Percentiles rank a stretch among this genome's conserved stretches.
phyloP scores from a whole-genome alignment of 2,329 filamentous ascomycete species.

The Sclerotinia glacialis region DNA sequence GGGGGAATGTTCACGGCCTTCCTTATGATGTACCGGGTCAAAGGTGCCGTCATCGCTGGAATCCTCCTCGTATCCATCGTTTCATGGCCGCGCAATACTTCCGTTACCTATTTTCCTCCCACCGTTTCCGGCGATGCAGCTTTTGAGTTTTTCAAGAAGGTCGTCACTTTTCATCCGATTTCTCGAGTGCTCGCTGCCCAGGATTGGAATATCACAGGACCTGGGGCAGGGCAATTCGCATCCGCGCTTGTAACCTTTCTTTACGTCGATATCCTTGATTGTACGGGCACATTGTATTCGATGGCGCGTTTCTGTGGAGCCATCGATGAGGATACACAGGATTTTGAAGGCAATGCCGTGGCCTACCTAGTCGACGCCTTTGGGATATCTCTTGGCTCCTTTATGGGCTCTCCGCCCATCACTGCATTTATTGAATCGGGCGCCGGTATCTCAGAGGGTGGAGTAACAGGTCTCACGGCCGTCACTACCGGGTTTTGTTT shows the following conservation, averaged over 20 bases:
- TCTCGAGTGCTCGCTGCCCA: constrained; percentile 65
- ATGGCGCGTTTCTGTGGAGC: constrained; percentile 83
- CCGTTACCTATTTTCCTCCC: constrained; percentile 79
- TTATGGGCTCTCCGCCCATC: constrained; percentile 76
- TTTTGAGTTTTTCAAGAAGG: constrained; percentile 86
- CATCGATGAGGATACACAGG: constrained; percentile 77
- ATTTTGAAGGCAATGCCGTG: constrained; percentile 81
- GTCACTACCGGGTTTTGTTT: constrained; percentile 78
- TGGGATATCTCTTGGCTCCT: constrained; percentile 73
- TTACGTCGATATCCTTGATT: constrained; percentile 86
- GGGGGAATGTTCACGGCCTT: constrained; percentile 77
- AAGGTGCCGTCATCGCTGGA: constrained; percentile 80
- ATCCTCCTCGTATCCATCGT: constrained; percentile 83
- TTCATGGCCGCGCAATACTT: constrained; percentile 77
- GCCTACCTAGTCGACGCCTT: constrained; percentile 83
- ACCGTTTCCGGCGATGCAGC: constrained; percentile 63
- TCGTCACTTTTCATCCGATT: constrained; percentile 82
- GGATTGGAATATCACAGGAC: constrained; percentile 68
- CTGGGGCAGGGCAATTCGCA: constrained; percentile 72
- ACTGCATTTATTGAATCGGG: constrained; percentile 89
- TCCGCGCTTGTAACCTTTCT: constrained; percentile 84
- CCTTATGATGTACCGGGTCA: constrained; percentile 81
- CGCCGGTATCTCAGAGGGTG: constrained; percentile 84
- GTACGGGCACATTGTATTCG: constrained; percentile 81
- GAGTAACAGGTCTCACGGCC: constrained; percentile 79